Percentiles rank a stretch among this genome's conserved stretches.
Evolutionary conservation across 2,329 filamentous ascomycete species (phyloP).

Genomic region (Boeremia exigua): DNA sequence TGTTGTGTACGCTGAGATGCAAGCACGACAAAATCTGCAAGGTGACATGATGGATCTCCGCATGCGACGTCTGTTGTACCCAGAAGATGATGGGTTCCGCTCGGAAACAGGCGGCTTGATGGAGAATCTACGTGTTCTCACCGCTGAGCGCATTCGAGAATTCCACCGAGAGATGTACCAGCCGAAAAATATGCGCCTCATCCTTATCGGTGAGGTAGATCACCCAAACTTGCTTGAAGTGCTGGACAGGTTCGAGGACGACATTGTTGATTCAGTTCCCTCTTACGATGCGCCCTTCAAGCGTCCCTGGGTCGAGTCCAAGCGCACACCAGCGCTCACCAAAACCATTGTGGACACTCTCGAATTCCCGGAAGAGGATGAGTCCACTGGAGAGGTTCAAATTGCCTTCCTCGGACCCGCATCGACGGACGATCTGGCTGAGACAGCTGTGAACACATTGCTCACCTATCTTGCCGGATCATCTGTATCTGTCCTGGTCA

Average conservation of each 20-base stretch:
- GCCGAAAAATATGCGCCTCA: conserved; percentile 88
- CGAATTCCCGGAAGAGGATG: conserved; percentile 95
- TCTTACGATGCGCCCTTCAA: conserved; percentile 76
- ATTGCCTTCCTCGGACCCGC: conserved; percentile 87
- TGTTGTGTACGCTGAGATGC: conserved; percentile 99
- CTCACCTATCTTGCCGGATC: conserved; percentile 90
- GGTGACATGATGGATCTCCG: conserved; percentile 86
- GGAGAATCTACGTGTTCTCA: conserved; percentile 84
- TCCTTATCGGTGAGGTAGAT: conserved; percentile 91
- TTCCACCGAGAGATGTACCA: conserved; percentile 99
- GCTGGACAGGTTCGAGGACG: conserved; percentile 85
- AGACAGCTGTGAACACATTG: conserved; percentile 78
- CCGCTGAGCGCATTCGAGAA: conserved; percentile 86
- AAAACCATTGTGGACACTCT: conserved; percentile 78
- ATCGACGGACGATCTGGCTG: conserved; percentile 68
- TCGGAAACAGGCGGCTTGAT: conserved; percentile 99
- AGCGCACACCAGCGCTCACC: conserved; percentile 73
- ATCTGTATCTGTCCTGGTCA: conserved; percentile 90
- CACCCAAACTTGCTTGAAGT: conserved; percentile 80
- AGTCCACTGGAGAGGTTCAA: conserved; percentile 86
- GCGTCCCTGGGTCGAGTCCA: conserved; percentile 89
- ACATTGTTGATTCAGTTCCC: conserved; percentile 83
- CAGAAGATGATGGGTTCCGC: conserved; percentile 86
- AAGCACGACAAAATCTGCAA: conserved; percentile 86
- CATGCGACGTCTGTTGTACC: conserved; percentile 81